Evolutionary conservation across 2,329 filamentous ascomycete genomes (phyloP).

Genomic region (Diaporthe ilicicola): DNA sequence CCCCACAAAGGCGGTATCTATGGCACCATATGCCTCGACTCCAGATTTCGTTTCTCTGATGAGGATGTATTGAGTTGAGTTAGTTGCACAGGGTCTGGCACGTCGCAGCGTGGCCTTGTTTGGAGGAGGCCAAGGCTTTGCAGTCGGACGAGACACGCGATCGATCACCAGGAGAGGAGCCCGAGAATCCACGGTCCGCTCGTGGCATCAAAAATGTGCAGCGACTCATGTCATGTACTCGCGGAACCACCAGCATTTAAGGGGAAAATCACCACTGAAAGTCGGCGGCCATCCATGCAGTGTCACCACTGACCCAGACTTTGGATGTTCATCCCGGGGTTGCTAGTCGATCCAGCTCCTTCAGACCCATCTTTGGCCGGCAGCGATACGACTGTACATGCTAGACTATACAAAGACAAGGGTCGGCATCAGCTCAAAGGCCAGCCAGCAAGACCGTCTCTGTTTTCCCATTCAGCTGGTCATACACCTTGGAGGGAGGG

Average conservation of each 20-base stretch:
- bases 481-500: conserved; percentile 13
- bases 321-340: conserved; percentile 8
- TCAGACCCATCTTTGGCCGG: conserved; percentile 22
- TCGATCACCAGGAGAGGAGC: conserved; percentile 12
- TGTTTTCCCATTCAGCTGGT: neutral
- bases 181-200: conserved; percentile 10
- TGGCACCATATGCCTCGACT: neutral
- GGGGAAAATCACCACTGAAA: conserved; percentile 6
- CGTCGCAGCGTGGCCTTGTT: conserved; percentile 13
- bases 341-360: conserved; percentile 26
- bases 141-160: conserved; percentile 14
- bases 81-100: neutral
- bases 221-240: conserved; percentile 24
- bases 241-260: conserved; percentile 22
- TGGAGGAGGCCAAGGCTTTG: conserved; percentile 12
- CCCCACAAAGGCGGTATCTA: neutral
- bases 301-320: conserved; percentile 27
- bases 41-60: neutral
- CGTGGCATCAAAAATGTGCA: conserved; percentile 9
- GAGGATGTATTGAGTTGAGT: neutral
- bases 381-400: conserved; percentile 20
- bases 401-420: neutral
- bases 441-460: neutral
- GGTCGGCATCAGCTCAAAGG: conserved; percentile 3
- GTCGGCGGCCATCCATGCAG: conserved; percentile 22